Percentiles rank a stretch among this genome's conserved stretches.
These are phyloP conservation scores for Trichosanthes truncata DNA, from an alignment of 306 rosid genomes.

Conservation along the genomic window DNA sequence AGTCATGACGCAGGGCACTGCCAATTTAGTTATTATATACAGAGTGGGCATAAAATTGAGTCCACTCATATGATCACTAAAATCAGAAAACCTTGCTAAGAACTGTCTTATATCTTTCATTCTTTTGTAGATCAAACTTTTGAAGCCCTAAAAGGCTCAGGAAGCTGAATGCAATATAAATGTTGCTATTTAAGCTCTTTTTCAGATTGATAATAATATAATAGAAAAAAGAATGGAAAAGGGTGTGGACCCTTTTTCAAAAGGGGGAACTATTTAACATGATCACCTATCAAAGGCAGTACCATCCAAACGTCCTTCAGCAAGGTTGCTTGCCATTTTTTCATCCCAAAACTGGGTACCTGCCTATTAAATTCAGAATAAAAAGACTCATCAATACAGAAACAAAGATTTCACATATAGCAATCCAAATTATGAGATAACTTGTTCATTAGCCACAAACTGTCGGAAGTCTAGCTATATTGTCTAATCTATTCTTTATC, in stretches of 20 bases:
- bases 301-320: constrained; percentile 79
- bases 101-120: not conserved
- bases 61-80: not conserved
- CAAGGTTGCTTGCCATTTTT: constrained; percentile 77
- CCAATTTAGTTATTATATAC: not conserved
- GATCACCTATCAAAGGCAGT: constrained; percentile 80
- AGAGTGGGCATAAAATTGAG: not conserved
- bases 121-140: not conserved
- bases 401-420: not conserved
- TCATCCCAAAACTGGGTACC: constrained; percentile 99
- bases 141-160: not conserved
- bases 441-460: not conserved
- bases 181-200: not conserved
- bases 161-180: not conserved
- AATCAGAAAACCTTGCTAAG: not conserved
- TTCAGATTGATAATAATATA: not conserved
- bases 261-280: not conserved
- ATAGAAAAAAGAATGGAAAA: not conserved
- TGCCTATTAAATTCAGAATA: constrained; percentile 37
- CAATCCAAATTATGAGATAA: not conserved
- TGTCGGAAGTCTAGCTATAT: not conserved
- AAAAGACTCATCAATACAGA: not conserved
- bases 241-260: not conserved
- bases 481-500: not conserved
- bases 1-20: constrained; percentile 3